These are phyloP conservation scores for Entomortierella chlamydospora DNA, from an alignment of 192 early-diverging fungal genomes.

Conservation along the genomic window DNA sequence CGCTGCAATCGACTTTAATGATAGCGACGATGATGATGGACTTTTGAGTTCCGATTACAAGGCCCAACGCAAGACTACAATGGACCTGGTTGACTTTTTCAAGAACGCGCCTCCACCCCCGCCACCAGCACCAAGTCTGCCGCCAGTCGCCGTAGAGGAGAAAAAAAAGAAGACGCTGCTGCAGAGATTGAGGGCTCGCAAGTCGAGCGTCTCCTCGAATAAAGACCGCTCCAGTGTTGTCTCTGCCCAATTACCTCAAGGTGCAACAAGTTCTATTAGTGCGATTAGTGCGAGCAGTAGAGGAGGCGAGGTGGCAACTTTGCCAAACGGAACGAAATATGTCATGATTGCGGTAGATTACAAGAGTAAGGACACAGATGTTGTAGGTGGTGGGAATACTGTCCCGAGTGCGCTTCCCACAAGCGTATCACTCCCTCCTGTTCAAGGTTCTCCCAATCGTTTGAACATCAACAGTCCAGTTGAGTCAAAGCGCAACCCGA, in stretches of 20 bases:
- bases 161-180: constrained; percentile 42
- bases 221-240: background rate
- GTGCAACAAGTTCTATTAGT: background rate
- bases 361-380: background rate
- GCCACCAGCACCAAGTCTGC: constrained; percentile 2
- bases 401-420: background rate
- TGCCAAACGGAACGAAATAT: constrained; percentile 52
- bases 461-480: background rate
- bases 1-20: constrained; percentile 27
- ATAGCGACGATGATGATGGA: constrained; percentile 30
- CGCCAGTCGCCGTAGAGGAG: constrained; percentile 20
- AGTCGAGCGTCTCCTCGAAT: background rate
- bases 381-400: background rate
- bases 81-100: constrained; percentile 45
- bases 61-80: constrained; percentile 16
- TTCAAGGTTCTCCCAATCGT: background rate
- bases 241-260: background rate
- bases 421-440: background rate
- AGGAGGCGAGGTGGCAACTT: constrained; percentile 15
- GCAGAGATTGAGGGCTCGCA: constrained; percentile 28
- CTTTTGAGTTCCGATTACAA: constrained; percentile 33
- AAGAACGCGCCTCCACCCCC: constrained; percentile 33
- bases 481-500: constrained; percentile 4
- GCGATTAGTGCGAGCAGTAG: background rate
- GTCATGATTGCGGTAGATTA: constrained; percentile 54